Conservation (phyloP, 1,139 yeast species). For the Pichia sp. region DNA sequence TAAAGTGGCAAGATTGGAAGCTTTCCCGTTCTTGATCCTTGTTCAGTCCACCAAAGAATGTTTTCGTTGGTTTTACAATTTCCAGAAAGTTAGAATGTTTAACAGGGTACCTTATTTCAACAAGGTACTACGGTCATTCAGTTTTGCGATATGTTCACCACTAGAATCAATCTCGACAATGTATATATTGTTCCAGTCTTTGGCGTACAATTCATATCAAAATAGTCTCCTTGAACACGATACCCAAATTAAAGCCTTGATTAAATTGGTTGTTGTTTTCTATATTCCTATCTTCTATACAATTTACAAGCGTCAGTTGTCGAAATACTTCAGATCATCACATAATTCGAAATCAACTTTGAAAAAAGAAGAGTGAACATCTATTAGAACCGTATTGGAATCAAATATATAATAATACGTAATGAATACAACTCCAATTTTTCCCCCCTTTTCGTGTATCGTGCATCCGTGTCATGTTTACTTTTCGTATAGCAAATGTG, state of each 20-base stretch:
- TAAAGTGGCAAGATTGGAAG: slow-evolving; percentile 1
- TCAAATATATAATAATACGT: too few species aligned
- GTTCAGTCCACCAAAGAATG: slow-evolving; percentile 8
- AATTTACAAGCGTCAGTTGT: slow-evolving; percentile 5
- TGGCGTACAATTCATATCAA: slow-evolving; percentile 5
- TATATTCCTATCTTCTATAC: slow-evolving; percentile 7
- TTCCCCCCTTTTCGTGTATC: too few species aligned
- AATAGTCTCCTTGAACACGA: slow-evolving; percentile 1
- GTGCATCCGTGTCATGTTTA: too few species aligned
- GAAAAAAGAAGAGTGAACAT: too few species aligned
- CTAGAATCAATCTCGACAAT: slow-evolving; percentile 1
- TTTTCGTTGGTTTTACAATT: slow-evolving; percentile 9
- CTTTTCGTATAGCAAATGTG: too few species aligned
- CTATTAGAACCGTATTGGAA: too few species aligned
- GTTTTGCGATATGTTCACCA: slow-evolving; percentile 4
- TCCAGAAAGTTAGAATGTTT: slow-evolving; percentile 10
- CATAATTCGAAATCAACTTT: too few species aligned
- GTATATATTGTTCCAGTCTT: slow-evolving; percentile 7
- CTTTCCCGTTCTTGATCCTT: slow-evolving; percentile 4
- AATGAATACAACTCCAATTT: too few species aligned
- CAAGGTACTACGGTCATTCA: not conserved
- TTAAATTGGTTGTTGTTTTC: slow-evolving; percentile 1
- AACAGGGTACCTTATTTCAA: slow-evolving; percentile 1
- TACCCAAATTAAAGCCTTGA: slow-evolving; percentile 1
- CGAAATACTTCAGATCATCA: too few species aligned